Percentiles rank a stretch among this genome's conserved stretches.
Conservation (phyloP, 768 basidiomycete genomes). For the Auricularia heimuer region DNA sequence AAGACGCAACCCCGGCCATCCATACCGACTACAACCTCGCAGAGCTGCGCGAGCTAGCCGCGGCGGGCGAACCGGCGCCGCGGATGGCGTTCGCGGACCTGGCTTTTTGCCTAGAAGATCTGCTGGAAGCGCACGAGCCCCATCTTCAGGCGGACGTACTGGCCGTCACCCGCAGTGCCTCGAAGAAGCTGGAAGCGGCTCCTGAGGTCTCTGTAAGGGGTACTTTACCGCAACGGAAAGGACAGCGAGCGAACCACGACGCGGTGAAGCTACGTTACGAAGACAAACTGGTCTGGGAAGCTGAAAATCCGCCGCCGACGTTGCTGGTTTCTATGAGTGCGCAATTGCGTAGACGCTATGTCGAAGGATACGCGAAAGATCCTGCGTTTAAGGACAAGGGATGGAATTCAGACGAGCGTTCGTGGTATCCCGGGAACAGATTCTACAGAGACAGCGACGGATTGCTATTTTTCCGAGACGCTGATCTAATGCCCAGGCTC, state of each 20-base stretch:
- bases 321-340: neutral
- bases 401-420: neutral
- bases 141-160: neutral
- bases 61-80: neutral
- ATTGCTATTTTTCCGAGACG: slow-evolving; percentile 4
- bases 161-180: neutral
- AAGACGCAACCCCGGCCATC: neutral
- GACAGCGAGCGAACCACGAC: neutral
- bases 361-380: slow-evolving; percentile 3
- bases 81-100: neutral
- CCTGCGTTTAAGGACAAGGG: slow-evolving; percentile 3
- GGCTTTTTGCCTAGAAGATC: neutral
- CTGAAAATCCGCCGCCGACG: neutral
- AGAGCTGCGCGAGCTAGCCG: neutral
- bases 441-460: neutral
- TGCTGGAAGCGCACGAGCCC: neutral
- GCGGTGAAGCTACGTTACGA: neutral
- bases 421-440: neutral
- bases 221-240: neutral
- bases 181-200: neutral
- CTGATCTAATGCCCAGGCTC: neutral
- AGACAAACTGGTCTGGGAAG: neutral
- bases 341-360: neutral
- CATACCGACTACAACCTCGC: neutral
- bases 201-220: neutral